Evolutionary conservation across 2,329 filamentous ascomycete species (phyloP), one percentile per base, ranked within the genome.

Genomic region (Periglandula ipomoeae): DNA sequence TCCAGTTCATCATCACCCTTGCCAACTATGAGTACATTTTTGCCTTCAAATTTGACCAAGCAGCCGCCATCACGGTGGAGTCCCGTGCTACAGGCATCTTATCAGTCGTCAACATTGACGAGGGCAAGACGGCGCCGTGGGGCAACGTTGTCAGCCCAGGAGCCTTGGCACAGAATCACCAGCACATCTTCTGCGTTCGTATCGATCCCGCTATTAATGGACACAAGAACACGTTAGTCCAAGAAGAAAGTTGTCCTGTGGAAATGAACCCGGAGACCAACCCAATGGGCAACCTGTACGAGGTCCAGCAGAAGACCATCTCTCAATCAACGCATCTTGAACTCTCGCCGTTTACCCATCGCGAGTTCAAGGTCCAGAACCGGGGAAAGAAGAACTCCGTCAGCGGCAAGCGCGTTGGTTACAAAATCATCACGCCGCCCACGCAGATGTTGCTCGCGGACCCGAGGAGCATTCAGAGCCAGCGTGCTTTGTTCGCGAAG

Each of bases 1-100:
- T 87, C 2, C 82, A 87, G 57, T 82, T 77, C 58, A 82, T 85
- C 61, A 78, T 82, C 55, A 87, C 84, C 0, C 71, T 85, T 0
- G 76, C 76, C 30, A 87, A 87, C 65, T 87, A 87, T 66, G 84
- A 87, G 59, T 87, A 76, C 51, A 65, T 74, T 3, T 70, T 76
- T 40, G 66, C 68, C 41, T 76, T 69, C 50, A 71, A 70, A 51
- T 75, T 87, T 48, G 74, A 82, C 55, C 79, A 81, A 44, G 74
- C 78, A 2, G 84, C 78, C 4, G 76, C 72, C 6, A 73, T 86
- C 44, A 72, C 70, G 1, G 66, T 82, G 38, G 82, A 87, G 61
- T 75, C 76, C 1, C 72, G 82, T 1, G 81, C 82, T 0, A 86
- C 82, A 0, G 83, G 83, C 2, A 79, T 87, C 37, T 69, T 86